Base-by-base conservation (phyloP, 768 basidiomycete genomes). In the Cubamyces sp. region DNA sequence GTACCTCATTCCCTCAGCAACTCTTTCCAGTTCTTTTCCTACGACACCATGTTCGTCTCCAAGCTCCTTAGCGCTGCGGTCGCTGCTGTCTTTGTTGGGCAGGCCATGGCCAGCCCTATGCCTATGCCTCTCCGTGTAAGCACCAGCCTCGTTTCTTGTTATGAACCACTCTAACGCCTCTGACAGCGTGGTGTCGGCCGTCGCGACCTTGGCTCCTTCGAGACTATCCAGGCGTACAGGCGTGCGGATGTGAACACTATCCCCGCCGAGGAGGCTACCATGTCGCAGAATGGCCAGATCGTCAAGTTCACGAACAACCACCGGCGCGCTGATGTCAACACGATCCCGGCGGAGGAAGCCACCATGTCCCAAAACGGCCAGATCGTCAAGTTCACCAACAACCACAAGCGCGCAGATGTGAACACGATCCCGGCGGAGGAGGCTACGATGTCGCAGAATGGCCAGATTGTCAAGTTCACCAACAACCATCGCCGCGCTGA, bases 21-120 rank as follows among this genome's bases (percentile, higher is more conserved):
- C 37, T 62, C 9, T 60, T 53, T 61, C 53, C 45, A 68, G 64
- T 67, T 55, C 54, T 37, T 45, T 61, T 34, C 61, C 54, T 53
- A 54, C 66, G 51, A 62, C 66, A 45, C 65, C 73, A 86, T 87
- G 85, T 76, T 84, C 70, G 64, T 74, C 60, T 63, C 81, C 67
- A 57, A 80, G 55, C 69, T 80, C 53, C 64, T 79, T 57, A 63
- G 82, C 60, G 69, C 77, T 57, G 73, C 79, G 57, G 62, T 80
- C 54, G 73, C 80, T 58, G 64, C 79, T 64, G 71, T 82, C 68
- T 78, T 79, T 64, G 74, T 79, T 67, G 78, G 81, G 67, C 81
- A 75, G 50, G 73, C 78, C 46, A 74, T 77, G 40, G 74, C 73
- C 18, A 73, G 50, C 6, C 76, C 85, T 8, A 62, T 84, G 60